These are phyloP conservation scores for Neurospora sp. DNA, from an alignment of 495 filamentous ascomycete genomes.

Conservation along the genomic window DNA sequence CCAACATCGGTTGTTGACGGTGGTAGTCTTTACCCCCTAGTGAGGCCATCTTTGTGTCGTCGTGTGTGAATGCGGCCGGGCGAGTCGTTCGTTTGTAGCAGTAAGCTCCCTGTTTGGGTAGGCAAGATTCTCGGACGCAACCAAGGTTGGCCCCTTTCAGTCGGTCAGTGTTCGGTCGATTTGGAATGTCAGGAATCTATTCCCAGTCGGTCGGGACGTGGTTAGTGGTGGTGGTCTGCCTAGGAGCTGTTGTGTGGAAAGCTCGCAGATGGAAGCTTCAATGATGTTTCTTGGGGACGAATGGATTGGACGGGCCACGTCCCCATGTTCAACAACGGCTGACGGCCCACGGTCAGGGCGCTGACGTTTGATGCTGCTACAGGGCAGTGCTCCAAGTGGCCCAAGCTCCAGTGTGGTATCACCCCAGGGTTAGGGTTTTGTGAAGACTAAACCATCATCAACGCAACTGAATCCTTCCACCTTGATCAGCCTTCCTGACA, in stretches of 20 bases:
- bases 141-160: background rate
- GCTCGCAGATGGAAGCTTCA: background rate
- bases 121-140: background rate
- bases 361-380: background rate
- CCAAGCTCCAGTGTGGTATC: background rate
- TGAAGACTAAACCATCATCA: background rate
- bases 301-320: background rate
- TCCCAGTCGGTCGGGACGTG: background rate
- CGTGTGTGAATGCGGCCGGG: background rate
- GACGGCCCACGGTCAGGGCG: background rate
- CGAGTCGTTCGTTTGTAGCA: background rate
- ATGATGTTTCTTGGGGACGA: background rate
- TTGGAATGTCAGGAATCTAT: background rate
- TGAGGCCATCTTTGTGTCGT: background rate
- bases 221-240: background rate
- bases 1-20: constrained; percentile 16
- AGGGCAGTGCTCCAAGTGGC: background rate
- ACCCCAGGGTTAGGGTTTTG: background rate
- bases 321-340: background rate
- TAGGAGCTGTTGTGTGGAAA: background rate
- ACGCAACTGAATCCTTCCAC: background rate
- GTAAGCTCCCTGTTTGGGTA: background rate
- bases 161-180: background rate
- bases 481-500: background rate
- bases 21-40: background rate